Base-by-base conservation (phyloP, 768 basidiomycete genomes). In the Plicaturopsis crispa region DNA sequence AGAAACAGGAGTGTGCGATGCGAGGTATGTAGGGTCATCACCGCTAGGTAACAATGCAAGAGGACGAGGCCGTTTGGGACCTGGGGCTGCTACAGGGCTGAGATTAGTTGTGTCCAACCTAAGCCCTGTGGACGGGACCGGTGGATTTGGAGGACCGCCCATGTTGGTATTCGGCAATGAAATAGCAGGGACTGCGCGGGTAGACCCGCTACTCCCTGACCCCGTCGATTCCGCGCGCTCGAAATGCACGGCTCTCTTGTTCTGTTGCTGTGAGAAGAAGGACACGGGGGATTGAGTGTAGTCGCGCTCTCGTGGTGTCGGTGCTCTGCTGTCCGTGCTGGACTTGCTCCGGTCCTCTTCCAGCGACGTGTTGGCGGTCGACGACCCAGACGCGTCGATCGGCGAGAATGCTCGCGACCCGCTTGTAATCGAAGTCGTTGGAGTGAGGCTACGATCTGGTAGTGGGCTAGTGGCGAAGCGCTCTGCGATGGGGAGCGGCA, bases 401-500 rank as follows among this genome's bases (percentile, higher is more conserved):
- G 10, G 34, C 41, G n/a, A 41, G 26, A 38, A 17, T 31, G 36
- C 35, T 35, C 31, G 21, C 43, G 39, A 41, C 23, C 11, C 42
- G 42, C 11, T 42, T 42, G 8, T 44, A 42, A 8, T 34, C 14
- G 18, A 36, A 23, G 3, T 35, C 40, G 16, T 40, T 41, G 2
- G 33, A 31, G 11, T 35, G 38, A 10, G 40, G 14, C 14, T 38
- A n/a, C n/a, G n/a, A n/a, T n/a, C n/a, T n/a, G n/a, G 21, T n/a
- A 33, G 31, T 30, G 42, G 31, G 24, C 62, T 62, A 2, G 64
- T 69, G 8, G 66, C 71, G 45, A 73, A 76, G 41, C 57, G 55
- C 13, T 59, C 65, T 3, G 71, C 71, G 39, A 73, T 73, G 17
- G 72, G 71, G 16, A 72, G 59, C 6, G 57, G 49, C 22, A 66